Percentiles rank a stretch among this genome's conserved stretches.
Evolutionary conservation across 345 rosid genomes (phyloP).

Genomic region (Cardamine resedifolia): DNA sequence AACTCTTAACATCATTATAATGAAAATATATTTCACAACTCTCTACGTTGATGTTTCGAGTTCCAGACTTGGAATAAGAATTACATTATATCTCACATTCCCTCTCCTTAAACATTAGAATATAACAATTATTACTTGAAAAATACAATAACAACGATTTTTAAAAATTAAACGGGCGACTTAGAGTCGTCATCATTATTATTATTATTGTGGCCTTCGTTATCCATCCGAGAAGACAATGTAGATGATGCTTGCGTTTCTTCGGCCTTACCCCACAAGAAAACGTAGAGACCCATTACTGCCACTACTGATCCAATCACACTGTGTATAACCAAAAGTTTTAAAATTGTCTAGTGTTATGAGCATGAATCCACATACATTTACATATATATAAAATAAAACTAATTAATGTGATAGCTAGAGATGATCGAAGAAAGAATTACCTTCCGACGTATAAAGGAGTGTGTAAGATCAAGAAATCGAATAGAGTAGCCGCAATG

Average conservation of each 20-base stretch:
- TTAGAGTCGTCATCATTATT: background rate
- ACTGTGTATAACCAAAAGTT: constrained; percentile 41
- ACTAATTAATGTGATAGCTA: background rate
- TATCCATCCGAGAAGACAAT: constrained; percentile 5
- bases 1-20: background rate
- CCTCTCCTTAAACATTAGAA: background rate
- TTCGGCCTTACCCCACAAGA: constrained; percentile 73
- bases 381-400: background rate
- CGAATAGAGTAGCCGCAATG: constrained; percentile 63
- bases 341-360: background rate
- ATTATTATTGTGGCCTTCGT: background rate
- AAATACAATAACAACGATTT: background rate
- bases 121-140: background rate
- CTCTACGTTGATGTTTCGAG: background rate
- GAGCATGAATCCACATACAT: background rate
- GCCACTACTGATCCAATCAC: constrained; percentile 62
- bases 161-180: constrained; percentile 14
- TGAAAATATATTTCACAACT: constrained; percentile 5
- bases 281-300: constrained; percentile 61
- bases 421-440: background rate
- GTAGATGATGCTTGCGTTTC: constrained; percentile 31
- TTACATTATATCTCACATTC: background rate
- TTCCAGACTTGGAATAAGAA: background rate
- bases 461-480: constrained; percentile 60
- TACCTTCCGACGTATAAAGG: constrained; percentile 71